Conservation (phyloP, 345 rosid genomes). For the Ceriops zippeliana region DNA sequence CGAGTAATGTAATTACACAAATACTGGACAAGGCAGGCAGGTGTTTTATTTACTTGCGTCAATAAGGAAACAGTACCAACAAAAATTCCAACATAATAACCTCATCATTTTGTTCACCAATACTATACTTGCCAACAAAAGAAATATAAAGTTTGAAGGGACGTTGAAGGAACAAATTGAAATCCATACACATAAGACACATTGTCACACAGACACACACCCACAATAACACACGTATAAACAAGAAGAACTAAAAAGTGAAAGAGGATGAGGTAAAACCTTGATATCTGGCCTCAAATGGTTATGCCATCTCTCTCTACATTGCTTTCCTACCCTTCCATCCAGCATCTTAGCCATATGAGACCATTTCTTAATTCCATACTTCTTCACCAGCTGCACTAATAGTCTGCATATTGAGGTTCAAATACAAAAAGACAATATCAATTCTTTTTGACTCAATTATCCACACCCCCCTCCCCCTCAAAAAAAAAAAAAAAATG, state of each 20-base stretch:
- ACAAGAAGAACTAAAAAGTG: background rate
- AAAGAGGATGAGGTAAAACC: constrained; percentile 33
- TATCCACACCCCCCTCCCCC: background rate
- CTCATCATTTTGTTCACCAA: too few relatives aligned
- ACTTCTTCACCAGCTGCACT: constrained; percentile 41
- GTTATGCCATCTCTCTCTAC: constrained; percentile 90
- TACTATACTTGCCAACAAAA: too few relatives aligned
- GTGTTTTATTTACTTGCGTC: background rate
- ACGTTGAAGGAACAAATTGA: too few relatives aligned
- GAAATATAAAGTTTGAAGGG: too few relatives aligned
- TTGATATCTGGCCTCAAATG: constrained; percentile 78
- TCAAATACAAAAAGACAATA: background rate
- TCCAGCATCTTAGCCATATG: constrained; percentile 51
- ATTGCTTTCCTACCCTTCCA: constrained; percentile 79
- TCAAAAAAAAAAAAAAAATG: background rate
- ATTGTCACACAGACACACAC: too few relatives aligned
- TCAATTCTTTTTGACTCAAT: background rate
- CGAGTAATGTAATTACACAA: background rate
- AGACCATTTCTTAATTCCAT: constrained; percentile 71
- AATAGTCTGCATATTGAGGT: constrained; percentile 33
- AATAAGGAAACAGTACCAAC: background rate
- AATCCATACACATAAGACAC: too few relatives aligned
- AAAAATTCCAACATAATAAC: too few relatives aligned
- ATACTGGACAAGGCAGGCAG: background rate
- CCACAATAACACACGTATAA: background rate